phyloP scores from a whole-genome alignment of 805 yeast genomes.

The Lipomyces japonicus region DNA sequence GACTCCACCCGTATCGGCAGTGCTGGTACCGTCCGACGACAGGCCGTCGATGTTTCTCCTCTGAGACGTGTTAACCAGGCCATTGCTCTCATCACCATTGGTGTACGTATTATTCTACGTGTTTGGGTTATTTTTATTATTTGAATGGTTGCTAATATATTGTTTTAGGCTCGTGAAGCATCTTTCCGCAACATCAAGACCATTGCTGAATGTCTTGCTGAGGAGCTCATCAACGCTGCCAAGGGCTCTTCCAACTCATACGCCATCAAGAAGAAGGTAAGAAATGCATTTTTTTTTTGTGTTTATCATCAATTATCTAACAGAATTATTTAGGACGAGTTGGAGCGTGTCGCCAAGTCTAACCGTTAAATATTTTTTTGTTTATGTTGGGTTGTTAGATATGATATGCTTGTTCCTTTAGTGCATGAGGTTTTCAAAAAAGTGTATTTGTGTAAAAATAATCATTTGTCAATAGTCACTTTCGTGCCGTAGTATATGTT shows the following conservation, averaged over 20 bases:
- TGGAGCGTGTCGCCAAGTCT: slow-evolving; percentile 99
- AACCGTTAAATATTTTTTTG: slow-evolving; percentile 74
- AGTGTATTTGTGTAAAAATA: slow-evolving; percentile 28
- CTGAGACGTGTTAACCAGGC: slow-evolving; percentile 99
- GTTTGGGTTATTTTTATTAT: background rate
- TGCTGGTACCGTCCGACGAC: slow-evolving; percentile 99
- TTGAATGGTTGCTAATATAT: background rate
- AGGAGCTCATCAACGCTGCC: slow-evolving; percentile 99
- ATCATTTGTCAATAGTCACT: slow-evolving; percentile 1
- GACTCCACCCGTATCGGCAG: slow-evolving; percentile 99
- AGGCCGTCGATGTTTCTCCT: slow-evolving; percentile 99
- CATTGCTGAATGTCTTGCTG: slow-evolving; percentile 99
- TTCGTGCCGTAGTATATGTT: too few relatives aligned
- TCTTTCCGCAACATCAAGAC: slow-evolving; percentile 99
- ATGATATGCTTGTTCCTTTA: slow-evolving; percentile 12
- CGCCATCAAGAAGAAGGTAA: slow-evolving; percentile 97
- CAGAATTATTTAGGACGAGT: slow-evolving; percentile 60
- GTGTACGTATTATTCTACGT: slow-evolving; percentile 50
- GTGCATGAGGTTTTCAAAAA: slow-evolving; percentile 14
- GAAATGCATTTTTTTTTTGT: background rate
- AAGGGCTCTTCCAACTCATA: slow-evolving; percentile 99
- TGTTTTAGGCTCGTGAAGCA: slow-evolving; percentile 73
- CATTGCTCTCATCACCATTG: slow-evolving; percentile 93
- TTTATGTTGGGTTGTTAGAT: slow-evolving; percentile 5
- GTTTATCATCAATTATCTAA: slow-evolving; percentile 1